Evolutionary conservation across 345 rosid species (phyloP), one percentile per base, ranked within the genome.

Genomic region (Excoecaria agallocha): DNA sequence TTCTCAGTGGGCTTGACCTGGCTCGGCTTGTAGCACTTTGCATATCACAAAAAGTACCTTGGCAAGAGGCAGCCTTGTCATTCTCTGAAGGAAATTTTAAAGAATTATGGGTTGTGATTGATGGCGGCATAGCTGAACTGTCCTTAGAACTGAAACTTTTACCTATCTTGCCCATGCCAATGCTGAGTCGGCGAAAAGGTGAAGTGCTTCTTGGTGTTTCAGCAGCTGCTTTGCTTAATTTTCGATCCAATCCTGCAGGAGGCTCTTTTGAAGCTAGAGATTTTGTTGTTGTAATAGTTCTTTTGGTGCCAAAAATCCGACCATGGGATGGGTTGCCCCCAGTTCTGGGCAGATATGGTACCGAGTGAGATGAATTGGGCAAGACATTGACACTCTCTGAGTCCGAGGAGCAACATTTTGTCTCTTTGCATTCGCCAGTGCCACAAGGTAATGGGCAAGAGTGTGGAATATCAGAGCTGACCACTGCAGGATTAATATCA

Each of bases 1-100:
- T 90, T 82, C 95, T 89, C 74, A 94, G 83, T 78, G 97, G 97
- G 82, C 97, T 91, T 63, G 90, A 87, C 76, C 87, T 84, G 80
- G 89, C 81, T 85, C 87, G 79, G 79, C 81, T 79, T 49, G 81
- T 75, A 80, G 78, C 81, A 74, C 65, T 77, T 66, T 81, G 76
- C 70, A 72, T 78, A 61, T 80, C 85, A 52, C 61, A 46, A 49
- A 82, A 78, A 64, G 66, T 56, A 15, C 85, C 85, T 16, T 56
- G 78, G 68, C 65, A 46, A 70, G 84, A 77, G 78, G 82, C 82
- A 70, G 85, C 75, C 75, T 81, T 81, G 22, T 72, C 77, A 49
- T 74, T 84, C 77, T 83, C 86, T 43, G 85, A 77, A 67, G 51
- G 71, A 38, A 75, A 77, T 74, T 86, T 89, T 69, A 75, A 77